Evolutionary conservation across 176 grass and related monocot species (phyloP), one percentile per base, ranked within the genome.

Genomic region (Rhynchospora tenuis): DNA sequence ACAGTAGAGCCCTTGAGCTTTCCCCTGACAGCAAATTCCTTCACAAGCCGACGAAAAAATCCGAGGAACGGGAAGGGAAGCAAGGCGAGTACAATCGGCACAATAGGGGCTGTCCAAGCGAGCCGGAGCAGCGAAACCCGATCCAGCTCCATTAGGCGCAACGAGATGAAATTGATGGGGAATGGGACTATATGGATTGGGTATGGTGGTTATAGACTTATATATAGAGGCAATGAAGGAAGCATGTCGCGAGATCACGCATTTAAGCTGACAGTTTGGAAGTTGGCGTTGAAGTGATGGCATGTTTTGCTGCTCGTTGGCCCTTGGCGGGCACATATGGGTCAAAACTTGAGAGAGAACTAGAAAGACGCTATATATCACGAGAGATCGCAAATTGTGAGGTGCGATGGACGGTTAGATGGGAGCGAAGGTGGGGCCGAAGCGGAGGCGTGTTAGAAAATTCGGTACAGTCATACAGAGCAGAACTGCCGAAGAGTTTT

Each of bases 81-180:
- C 2, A 59, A 88, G 0, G 71, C 86, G 11, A 84, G 9, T 12
- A 88, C 52, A 27, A 88, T 88, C 11, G 86, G 86, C 42, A 78
- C 15, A 33, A 66, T 84, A 9, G 81, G 56, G 4, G 59, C 86
- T 19, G 43, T 24, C 86, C 86, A 88, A 38, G 27, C 80, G 68
- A 84, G 19, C 57, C 70, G 86, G 16, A 88, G 71, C 54, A 69
- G 27, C 62, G 14, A 13, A 9, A 28, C 63, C 69, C 84, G 54
- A 42, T 54, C 70, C 8, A 79, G 14, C 71, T 78, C 16, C 64
- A 83, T 82, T 43, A 9, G 15, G 51, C 54, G 22, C 76, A 79
- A 23, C 3, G 13, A 2, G 11, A 6, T 29, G 27, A 19, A 59
- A 58, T 9, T 1, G 19, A 59, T 42, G 10, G 52, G 12, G 54